Evolutionary conservation across 2,329 filamentous ascomycete genomes (phyloP).

Genomic region (Cladosporium sp.): DNA sequence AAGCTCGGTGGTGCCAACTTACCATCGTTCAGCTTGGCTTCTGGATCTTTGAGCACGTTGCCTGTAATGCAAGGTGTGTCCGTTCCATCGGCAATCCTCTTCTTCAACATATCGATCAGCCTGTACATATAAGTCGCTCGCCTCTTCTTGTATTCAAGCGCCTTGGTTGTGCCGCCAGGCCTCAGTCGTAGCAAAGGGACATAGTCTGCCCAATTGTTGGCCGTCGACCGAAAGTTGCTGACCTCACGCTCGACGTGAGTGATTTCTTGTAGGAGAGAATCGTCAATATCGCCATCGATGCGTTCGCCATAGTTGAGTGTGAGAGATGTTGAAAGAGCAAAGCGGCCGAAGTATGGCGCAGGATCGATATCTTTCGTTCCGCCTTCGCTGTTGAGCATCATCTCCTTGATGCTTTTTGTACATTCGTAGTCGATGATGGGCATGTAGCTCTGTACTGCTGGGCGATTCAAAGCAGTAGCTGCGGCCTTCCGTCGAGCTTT

Average conservation of each 20-base stretch:
- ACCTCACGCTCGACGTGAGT: slow-evolving; percentile 74
- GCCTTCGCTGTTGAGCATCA: slow-evolving; percentile 64
- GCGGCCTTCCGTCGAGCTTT: slow-evolving; percentile 76
- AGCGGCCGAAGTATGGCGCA: slow-evolving; percentile 71
- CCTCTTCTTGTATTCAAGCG: slow-evolving; percentile 66
- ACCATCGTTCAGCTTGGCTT: slow-evolving; percentile 69
- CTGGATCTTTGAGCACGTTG: slow-evolving; percentile 70
- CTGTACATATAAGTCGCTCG: slow-evolving; percentile 65
- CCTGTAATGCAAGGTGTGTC: slow-evolving; percentile 70
- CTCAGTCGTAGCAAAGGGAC: slow-evolving; percentile 72
- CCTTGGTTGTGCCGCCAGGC: slow-evolving; percentile 63
- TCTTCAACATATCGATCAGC: slow-evolving; percentile 62
- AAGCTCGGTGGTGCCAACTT: slow-evolving; percentile 41
- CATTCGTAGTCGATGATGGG: slow-evolving; percentile 80
- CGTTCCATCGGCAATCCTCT: slow-evolving; percentile 62
- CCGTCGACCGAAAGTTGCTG: slow-evolving; percentile 74
- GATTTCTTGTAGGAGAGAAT: slow-evolving; percentile 71
- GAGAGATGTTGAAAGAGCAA: slow-evolving; percentile 74
- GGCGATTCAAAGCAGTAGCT: slow-evolving; percentile 75
- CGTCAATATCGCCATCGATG: slow-evolving; percentile 69
- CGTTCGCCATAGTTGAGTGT: slow-evolving; percentile 79
- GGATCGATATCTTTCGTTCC: slow-evolving; percentile 70
- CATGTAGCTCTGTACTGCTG: slow-evolving; percentile 76
- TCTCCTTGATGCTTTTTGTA: slow-evolving; percentile 69
- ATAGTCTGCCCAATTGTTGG: slow-evolving; percentile 79